phyloP scores from a whole-genome alignment of 176 grass and related monocot genomes.

The Aegilops sharonensis region DNA sequence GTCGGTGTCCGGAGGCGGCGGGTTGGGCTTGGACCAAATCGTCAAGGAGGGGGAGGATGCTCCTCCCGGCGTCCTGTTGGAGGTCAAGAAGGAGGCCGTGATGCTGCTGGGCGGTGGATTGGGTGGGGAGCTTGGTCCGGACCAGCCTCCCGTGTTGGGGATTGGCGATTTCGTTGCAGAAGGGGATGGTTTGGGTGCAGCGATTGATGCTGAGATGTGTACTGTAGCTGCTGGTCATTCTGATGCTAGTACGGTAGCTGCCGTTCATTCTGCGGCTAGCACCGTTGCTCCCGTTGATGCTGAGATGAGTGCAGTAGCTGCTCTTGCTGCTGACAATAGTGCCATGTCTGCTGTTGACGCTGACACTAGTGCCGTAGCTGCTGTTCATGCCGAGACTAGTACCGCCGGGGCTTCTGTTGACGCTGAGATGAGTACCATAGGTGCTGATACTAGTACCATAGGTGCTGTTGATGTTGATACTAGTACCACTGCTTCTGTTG shows the following conservation, averaged over 20 bases:
- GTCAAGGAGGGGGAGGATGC: background rate
- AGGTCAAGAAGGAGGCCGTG: slow-evolving; percentile 10
- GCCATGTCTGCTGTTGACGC: background rate
- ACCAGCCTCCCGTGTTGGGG: background rate
- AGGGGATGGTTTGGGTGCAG: background rate
- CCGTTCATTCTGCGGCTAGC: background rate
- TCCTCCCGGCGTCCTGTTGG: background rate
- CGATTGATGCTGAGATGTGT: background rate
- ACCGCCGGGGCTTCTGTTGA: background rate
- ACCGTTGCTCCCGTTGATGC: background rate
- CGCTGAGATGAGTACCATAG: background rate
- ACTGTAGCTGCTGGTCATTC: background rate
- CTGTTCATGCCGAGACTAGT: background rate
- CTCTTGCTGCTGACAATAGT: background rate
- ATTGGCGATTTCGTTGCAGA: slow-evolving; percentile 15
- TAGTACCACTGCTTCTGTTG: background rate
- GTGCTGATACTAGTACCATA: background rate
- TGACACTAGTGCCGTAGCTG: background rate
- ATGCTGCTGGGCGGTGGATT: background rate
- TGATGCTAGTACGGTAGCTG: background rate
- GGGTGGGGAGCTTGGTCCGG: background rate
- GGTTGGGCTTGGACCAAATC: slow-evolving; percentile 4
- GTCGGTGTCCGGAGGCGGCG: background rate
- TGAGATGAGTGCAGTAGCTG: background rate
- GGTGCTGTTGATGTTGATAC: background rate